Conservation (phyloP, 2,329 filamentous ascomycete species). For the Penicillium corylophilum region DNA sequence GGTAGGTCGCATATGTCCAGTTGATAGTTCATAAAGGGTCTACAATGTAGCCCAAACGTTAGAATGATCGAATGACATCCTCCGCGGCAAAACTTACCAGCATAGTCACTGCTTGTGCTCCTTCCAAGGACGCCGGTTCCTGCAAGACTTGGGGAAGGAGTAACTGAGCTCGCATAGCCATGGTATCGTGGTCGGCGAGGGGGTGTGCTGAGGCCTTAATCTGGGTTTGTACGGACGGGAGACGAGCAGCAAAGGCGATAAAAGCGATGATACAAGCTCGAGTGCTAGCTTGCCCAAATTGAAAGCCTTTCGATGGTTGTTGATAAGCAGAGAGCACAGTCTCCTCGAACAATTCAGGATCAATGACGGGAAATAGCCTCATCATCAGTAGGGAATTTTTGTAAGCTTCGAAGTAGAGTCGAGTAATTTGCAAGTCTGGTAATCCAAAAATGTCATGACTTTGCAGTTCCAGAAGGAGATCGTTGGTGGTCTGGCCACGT, state of each 20-base stretch:
- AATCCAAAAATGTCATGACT: slow-evolving; percentile 31
- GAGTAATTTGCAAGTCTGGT: slow-evolving; percentile 35
- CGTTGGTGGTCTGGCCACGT: slow-evolving; percentile 23
- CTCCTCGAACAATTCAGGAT: slow-evolving; percentile 47
- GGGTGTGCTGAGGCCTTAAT: neutral
- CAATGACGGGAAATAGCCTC: slow-evolving; percentile 52
- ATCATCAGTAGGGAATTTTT: slow-evolving; percentile 36
- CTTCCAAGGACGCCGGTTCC: slow-evolving; percentile 43
- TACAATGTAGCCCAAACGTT: slow-evolving; percentile 13
- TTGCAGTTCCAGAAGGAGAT: slow-evolving; percentile 21
- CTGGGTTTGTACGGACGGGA: slow-evolving; percentile 14
- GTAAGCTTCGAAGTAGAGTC: slow-evolving; percentile 35
- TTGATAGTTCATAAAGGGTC: slow-evolving; percentile 47
- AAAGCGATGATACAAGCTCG: slow-evolving; percentile 54
- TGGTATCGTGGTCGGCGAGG: slow-evolving; percentile 43
- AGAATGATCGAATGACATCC: neutral
- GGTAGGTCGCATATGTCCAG: slow-evolving; percentile 49
- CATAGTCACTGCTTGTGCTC: slow-evolving; percentile 49
- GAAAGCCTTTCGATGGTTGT: slow-evolving; percentile 13
- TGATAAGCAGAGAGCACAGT: slow-evolving; percentile 50
- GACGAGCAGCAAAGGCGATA: slow-evolving; percentile 38
- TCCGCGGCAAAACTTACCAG: slow-evolving; percentile 41
- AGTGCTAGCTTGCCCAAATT: slow-evolving; percentile 33
- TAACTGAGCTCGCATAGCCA: slow-evolving; percentile 43
- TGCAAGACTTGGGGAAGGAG: slow-evolving; percentile 47